These are phyloP conservation scores for Udeniomyces megalosporus DNA, from an alignment of 768 basidiomycete species.

Conservation along the genomic window DNA sequence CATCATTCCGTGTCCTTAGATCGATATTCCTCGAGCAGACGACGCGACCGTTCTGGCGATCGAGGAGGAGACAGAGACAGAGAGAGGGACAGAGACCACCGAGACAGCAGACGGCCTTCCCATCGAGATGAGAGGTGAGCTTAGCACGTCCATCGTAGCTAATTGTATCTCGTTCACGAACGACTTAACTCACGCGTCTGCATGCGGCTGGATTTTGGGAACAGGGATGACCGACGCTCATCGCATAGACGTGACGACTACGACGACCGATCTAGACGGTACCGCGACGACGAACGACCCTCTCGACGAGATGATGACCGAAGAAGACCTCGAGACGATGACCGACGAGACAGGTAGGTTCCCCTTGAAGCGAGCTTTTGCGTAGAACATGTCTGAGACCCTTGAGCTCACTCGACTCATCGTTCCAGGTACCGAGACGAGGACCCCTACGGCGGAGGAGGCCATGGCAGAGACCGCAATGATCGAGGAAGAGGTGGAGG, in stretches of 20 bases:
- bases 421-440: constrained; percentile 6
- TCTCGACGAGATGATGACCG: neutral
- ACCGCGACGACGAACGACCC: neutral
- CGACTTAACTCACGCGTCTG: no score
- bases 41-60: constrained; percentile 3
- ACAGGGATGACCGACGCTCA: constrained; percentile 3
- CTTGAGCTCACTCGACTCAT: no score
- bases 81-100: neutral
- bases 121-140: neutral
- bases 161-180: no score
- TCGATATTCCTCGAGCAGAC: neutral
- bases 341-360: constrained; percentile 9
- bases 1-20: neutral
- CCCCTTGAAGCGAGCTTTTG: no score
- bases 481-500: constrained; percentile 26
- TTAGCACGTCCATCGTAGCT: no score
- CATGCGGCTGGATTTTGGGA: no score
- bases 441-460: neutral
- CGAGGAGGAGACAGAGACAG: neutral
- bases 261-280: constrained; percentile 2
- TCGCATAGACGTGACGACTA: constrained; percentile 7
- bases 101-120: no score
- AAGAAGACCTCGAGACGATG: constrained; percentile 6
- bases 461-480: neutral
- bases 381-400: no score